A percentile compares a stretch with the other conserved stretches of the same genome.
Conservation (phyloP, 352 stramenopile genomes). For the Labyrinthula sp. region DNA sequence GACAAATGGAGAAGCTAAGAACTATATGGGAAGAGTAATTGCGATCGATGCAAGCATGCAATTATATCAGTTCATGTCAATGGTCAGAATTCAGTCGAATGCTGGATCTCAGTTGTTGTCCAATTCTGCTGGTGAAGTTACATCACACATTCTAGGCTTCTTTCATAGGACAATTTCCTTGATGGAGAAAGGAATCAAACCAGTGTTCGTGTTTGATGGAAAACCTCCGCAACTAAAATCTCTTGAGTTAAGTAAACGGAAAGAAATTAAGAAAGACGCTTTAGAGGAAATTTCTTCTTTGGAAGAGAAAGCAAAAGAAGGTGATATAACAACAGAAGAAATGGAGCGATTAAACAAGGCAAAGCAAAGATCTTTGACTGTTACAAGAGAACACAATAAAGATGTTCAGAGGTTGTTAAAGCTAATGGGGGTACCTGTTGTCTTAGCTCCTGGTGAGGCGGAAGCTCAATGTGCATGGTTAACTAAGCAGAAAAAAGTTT, state of each 20-base stretch:
- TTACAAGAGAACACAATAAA: constrained; percentile 67
- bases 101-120: constrained; percentile 65
- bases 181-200: constrained; percentile 85
- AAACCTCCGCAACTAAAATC: constrained; percentile 91
- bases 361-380: constrained; percentile 63
- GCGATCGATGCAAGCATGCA: constrained; percentile 96
- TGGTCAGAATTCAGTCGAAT: constrained; percentile 38
- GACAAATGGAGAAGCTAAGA: constrained; percentile 49
- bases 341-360: constrained; percentile 74
- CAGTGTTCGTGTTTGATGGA: constrained; percentile 96
- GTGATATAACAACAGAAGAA: constrained; percentile 38
- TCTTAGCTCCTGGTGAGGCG: constrained; percentile 82
- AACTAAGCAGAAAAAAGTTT: constrained; percentile 69
- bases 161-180: constrained; percentile 96
- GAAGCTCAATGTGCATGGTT: constrained; percentile 88
- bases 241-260: constrained; percentile 71
- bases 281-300: constrained; percentile 51
- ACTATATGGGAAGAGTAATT: constrained; percentile 76
- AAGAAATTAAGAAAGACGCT: constrained; percentile 35
- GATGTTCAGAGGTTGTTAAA: constrained; percentile 68
- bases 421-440: constrained; percentile 85
- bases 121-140: constrained; percentile 88
- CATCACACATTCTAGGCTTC: constrained; percentile 78
- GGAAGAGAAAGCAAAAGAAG: constrained; percentile 39
- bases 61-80: constrained; percentile 95